Percentiles rank a stretch among this genome's conserved stretches.
These are phyloP conservation scores for Earliella scabrosa DNA, from an alignment of 1,284 basidiomycete species.

Conservation along the genomic window DNA sequence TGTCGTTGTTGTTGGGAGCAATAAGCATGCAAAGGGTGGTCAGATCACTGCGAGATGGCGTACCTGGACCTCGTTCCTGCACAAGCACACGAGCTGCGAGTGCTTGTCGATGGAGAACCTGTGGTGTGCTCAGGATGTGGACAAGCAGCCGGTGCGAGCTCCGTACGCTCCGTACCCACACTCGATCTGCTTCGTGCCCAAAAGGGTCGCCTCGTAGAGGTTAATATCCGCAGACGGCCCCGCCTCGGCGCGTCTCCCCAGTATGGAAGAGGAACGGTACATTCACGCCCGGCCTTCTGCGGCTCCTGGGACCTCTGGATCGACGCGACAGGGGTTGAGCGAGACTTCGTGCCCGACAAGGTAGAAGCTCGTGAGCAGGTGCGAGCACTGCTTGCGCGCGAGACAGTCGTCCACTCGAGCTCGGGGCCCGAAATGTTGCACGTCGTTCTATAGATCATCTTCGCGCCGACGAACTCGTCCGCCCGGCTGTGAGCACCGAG, in stretches of 20 bases:
- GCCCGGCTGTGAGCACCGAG: slow-evolving; percentile 54
- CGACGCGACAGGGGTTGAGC: slow-evolving; percentile 58
- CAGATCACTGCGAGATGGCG: slow-evolving; percentile 12
- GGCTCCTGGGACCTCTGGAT: slow-evolving; percentile 64
- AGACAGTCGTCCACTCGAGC: slow-evolving; percentile 75
- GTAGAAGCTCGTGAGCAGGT: slow-evolving; percentile 80
- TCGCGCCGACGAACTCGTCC: slow-evolving; percentile 68
- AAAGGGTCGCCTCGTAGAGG: slow-evolving; percentile 76
- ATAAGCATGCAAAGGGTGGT: too few species aligned
- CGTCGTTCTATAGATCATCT: slow-evolving; percentile 75
- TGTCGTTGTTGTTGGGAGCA: too few species aligned
- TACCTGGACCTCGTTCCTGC: slow-evolving; percentile 73
- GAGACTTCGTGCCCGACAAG: slow-evolving; percentile 79
- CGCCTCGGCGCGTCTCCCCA: slow-evolving; percentile 79
- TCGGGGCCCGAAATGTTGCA: slow-evolving; percentile 60
- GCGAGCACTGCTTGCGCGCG: slow-evolving; percentile 73
- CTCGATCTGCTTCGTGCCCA: slow-evolving; percentile 80
- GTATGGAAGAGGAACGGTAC: slow-evolving; percentile 84
- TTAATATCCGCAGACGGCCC: slow-evolving; percentile 70
- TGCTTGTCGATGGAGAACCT: slow-evolving; percentile 78
- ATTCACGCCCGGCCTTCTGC: slow-evolving; percentile 57
- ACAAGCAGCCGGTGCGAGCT: neutral
- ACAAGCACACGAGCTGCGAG: slow-evolving; percentile 69
- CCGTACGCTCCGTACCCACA: slow-evolving; percentile 74
- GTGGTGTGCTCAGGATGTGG: too few species aligned